A percentile compares a stretch with the other conserved stretches of the same genome.
Evolutionary conservation across 371 early-diverging fungal species (phyloP).

Genomic region (Zychaea mexicana): DNA sequence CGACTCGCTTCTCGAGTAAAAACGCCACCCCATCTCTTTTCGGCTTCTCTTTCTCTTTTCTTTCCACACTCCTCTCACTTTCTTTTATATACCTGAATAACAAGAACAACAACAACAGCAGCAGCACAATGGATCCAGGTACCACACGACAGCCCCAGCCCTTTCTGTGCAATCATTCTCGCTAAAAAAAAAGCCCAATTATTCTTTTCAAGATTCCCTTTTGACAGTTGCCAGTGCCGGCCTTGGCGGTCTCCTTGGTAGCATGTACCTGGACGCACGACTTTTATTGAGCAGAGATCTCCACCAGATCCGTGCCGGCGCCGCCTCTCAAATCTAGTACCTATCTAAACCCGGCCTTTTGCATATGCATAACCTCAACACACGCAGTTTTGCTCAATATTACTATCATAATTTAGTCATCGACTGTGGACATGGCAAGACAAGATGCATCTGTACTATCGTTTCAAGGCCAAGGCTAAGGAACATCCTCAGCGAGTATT

Average conservation of each 20-base stretch:
- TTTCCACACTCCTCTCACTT: neutral
- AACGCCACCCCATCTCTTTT: neutral
- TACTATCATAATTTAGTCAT: conserved; percentile 10
- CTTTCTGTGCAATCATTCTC: neutral
- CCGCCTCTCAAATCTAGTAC: conserved; percentile 25
- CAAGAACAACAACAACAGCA: too few relatives aligned
- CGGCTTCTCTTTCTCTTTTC: neutral
- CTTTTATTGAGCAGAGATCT: conserved; percentile 25
- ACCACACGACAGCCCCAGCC: neutral
- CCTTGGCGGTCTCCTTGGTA: conserved; percentile 27
- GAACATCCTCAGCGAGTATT: conserved; percentile 21
- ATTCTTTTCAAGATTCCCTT: conserved; percentile 2
- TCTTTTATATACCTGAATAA: neutral
- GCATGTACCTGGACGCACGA: conserved; percentile 35
- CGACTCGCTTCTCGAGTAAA: too few relatives aligned
- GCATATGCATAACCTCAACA: neutral
- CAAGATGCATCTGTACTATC: conserved; percentile 27
- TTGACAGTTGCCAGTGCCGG: conserved; percentile 27
- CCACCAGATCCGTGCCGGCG: conserved; percentile 26
- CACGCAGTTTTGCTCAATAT: neutral
- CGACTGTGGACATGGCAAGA: conserved; percentile 28
- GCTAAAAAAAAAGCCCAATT: neutral
- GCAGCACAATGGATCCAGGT: conserved; percentile 23
- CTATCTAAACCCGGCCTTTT: neutral
- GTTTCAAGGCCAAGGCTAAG: conserved; percentile 29